phyloP scores from a whole-genome alignment of 805 yeast genomes.

The Candida orba region DNA sequence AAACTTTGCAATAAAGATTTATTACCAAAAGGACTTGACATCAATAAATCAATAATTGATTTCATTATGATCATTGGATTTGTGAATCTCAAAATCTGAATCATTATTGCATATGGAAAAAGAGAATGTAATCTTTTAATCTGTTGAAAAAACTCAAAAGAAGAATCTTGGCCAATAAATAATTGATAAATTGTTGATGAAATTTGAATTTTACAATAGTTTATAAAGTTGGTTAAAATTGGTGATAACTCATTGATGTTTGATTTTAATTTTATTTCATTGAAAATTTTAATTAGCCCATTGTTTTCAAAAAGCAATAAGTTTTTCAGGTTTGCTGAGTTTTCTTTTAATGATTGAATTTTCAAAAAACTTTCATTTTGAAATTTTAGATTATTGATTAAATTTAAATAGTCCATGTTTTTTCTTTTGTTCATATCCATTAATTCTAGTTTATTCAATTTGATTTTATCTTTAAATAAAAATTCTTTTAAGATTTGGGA shows the following conservation, averaged over 20 bases:
- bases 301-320: conserved; percentile 42
- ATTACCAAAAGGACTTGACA: conserved; percentile 71
- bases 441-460: conserved; percentile 35
- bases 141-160: conserved; percentile 69
- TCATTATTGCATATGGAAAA: conserved; percentile 75
- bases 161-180: conserved; percentile 73
- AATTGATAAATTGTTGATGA: conserved; percentile 80
- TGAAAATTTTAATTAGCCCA: conserved; percentile 55
- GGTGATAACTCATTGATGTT: conserved; percentile 56
- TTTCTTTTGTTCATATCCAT: conserved; percentile 53
- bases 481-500: conserved; percentile 49
- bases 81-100: conserved; percentile 71
- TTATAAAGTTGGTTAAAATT: conserved; percentile 59
- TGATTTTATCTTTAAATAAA: conserved; percentile 34
- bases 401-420: conserved; percentile 51
- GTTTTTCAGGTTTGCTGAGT: conserved; percentile 53
- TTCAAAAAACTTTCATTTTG: conserved; percentile 59
- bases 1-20: conserved; percentile 66
- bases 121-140: conserved; percentile 63
- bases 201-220: conserved; percentile 76
- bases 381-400: conserved; percentile 60
- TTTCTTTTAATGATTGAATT: conserved; percentile 44
- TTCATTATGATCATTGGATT: conserved; percentile 84
- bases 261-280: conserved; percentile 53
- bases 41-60: conserved; percentile 68